Percentiles rank a stretch among this genome's conserved stretches.
These are phyloP conservation scores for Glutinoglossum americanum DNA, from an alignment of 495 filamentous ascomycete genomes.

Conservation along the genomic window DNA sequence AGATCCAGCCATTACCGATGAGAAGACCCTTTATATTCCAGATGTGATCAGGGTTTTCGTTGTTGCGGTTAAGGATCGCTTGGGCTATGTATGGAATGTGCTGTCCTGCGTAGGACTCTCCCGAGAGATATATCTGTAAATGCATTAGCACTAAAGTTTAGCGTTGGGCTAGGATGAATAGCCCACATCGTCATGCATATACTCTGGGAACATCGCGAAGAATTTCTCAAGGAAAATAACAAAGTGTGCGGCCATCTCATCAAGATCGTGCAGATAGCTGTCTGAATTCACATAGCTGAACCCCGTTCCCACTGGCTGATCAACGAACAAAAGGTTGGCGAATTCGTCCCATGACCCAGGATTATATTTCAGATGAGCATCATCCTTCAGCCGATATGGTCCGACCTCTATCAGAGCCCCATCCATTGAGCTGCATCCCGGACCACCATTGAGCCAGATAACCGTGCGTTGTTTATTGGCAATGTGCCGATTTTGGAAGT, in stretches of 20 bases:
- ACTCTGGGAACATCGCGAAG: constrained; percentile 78
- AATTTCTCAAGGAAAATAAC: constrained; percentile 76
- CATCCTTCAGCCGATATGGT: constrained; percentile 68
- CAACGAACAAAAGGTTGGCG: constrained; percentile 86
- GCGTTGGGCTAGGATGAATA: constrained; percentile 5
- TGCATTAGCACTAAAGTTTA: constrained; percentile 11
- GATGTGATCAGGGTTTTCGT: constrained; percentile 13
- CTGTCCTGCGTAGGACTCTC: constrained; percentile 93
- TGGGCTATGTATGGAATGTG: constrained; percentile 91
- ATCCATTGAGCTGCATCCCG: constrained; percentile 91
- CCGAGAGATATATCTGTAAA: constrained; percentile 67
- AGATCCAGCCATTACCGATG: constrained; percentile 96
- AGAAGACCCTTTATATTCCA: constrained; percentile 81
- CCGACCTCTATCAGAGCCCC: constrained; percentile 96
- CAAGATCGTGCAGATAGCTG: constrained; percentile 62
- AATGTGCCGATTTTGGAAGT: constrained; percentile 85
- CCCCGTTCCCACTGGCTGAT: constrained; percentile 89
- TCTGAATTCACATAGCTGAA: constrained; percentile 88
- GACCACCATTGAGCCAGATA: constrained; percentile 92
- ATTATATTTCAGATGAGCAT: constrained; percentile 56
- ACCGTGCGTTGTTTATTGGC: constrained; percentile 81
- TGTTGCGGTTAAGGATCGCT: constrained; percentile 68
- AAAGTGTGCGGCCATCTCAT: constrained; percentile 78
- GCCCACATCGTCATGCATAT: constrained; percentile 79
- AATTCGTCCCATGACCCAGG: constrained; percentile 94